Base-by-base conservation (phyloP, 345 rosid species). In the Populus ilicifolia region DNA sequence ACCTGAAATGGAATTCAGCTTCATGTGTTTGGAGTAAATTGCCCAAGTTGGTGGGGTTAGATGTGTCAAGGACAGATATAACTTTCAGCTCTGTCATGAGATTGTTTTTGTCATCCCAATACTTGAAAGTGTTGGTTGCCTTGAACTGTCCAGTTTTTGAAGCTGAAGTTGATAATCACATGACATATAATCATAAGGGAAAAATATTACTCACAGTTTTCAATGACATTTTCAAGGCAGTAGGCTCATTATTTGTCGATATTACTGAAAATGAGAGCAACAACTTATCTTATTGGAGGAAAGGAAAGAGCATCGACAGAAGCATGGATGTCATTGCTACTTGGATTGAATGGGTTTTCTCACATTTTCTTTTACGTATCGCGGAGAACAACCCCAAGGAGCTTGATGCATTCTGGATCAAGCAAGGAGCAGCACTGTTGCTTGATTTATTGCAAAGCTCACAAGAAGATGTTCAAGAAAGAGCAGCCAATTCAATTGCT, bases 61-160 rank as follows among this genome's bases (percentile, higher is more conserved):
- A 84, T 67, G 80, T 77, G 43, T 84, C 87, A 33, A 82, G 83
- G 78, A 84, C 87, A 44, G 83, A 84, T 74, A 77, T 82, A 44
- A 71, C 67, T 74, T 36, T 71, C 46, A 75, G 62, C 77, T 18
- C 68, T 25, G 69, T 74, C 52, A 30, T 2, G 27, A 82, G 72
- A 67, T 67, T 82, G 56, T 29, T 79, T 63, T 79, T 80, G 20
- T 76, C 67, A 17, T 77, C 70, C 8, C 50, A 43, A 38, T 74
- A 64, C 70, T 63, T 84, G 76, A 81, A 82, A 43, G 81, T 79
- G 13, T 71, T 81, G 73, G 25, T 72, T 50, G 81, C 79, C 64
- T 69, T 84, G 78, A 74, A 75, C 67, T 84, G 87, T 43, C 77
- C 83, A 14, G 75, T 70, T 59, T 75, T 84, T 62, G 85, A 84